Percentiles rank a stretch among this genome's conserved stretches.
Conservation (phyloP, 306 rosid genomes). For the Corylus americana region DNA sequence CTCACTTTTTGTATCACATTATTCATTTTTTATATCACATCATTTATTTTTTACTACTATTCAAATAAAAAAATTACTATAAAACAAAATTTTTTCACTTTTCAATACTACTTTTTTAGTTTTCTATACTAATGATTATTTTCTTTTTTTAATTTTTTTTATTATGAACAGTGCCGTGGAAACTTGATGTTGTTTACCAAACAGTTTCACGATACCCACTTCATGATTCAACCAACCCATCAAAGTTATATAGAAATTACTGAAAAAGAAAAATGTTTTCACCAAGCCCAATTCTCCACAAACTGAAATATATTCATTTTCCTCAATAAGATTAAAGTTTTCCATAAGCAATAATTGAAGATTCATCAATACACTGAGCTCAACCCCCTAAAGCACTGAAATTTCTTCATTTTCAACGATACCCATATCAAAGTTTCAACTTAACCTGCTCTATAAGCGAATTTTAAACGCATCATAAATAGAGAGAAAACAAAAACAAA, state of each 20-base stretch:
- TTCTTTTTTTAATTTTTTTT: no score
- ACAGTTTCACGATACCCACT: background rate
- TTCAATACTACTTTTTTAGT: no score
- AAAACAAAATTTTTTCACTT: no score
- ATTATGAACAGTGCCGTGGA: no score
- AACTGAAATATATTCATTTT: background rate
- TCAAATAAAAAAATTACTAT: no score
- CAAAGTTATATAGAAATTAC: background rate
- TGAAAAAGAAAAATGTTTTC: background rate
- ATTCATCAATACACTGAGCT: background rate
- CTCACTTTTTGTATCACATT: no score
- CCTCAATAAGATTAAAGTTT: background rate
- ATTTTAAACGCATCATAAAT: background rate
- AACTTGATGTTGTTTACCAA: no score
- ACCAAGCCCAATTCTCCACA: background rate
- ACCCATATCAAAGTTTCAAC: background rate
- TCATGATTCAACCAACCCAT: background rate
- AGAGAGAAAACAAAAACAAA: background rate
- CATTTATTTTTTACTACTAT: no score
- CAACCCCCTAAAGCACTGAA: background rate
- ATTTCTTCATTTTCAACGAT: background rate
- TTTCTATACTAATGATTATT: no score
- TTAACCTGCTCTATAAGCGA: no score
- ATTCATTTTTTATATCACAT: no score
- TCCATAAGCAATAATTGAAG: background rate